phyloP scores from a whole-genome alignment of 1,284 basidiomycete species.

The Mycena sp. region DNA sequence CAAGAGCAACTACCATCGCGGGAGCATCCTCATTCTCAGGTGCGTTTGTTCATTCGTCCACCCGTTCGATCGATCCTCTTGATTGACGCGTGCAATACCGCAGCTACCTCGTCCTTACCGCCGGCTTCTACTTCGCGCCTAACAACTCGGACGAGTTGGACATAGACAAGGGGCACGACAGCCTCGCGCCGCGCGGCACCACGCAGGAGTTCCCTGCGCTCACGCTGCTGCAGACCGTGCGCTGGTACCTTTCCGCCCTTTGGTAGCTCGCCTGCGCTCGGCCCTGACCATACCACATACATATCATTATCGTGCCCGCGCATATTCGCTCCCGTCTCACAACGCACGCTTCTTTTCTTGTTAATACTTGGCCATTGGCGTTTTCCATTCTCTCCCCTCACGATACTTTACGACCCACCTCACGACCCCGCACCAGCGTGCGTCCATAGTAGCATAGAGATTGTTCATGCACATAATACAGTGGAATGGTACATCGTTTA shows the following conservation, averaged over 20 bases:
- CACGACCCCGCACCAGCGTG: conserved; percentile 12
- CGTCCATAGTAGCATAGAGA: conserved; percentile 29
- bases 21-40: conserved; percentile 92
- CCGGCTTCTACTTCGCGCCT: conserved; percentile 85
- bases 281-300: conserved; percentile 1
- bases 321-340: conserved; percentile 1
- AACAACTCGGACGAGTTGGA: conserved; percentile 43
- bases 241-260: conserved; percentile 46
- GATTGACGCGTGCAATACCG: neutral
- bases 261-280: conserved; percentile 29
- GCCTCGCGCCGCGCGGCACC: conserved; percentile 8
- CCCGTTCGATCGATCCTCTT: neutral
- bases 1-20: conserved; percentile 96
- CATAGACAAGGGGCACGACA: conserved; percentile 14
- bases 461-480: conserved; percentile 23
- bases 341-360: conserved; percentile 6
- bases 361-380: neutral
- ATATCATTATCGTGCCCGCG: conserved; percentile 27
- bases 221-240: conserved; percentile 46
- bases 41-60: conserved; percentile 47
- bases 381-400: conserved; percentile 3
- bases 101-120: conserved; percentile 82
- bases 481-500: conserved; percentile 15
- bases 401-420: conserved; percentile 26
- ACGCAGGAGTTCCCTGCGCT: conserved; percentile 45